Evolutionary conservation across 169 alveolate genomes (phyloP), one percentile per base, ranked within the genome.

Genomic region (Plasmodium malariae): DNA sequence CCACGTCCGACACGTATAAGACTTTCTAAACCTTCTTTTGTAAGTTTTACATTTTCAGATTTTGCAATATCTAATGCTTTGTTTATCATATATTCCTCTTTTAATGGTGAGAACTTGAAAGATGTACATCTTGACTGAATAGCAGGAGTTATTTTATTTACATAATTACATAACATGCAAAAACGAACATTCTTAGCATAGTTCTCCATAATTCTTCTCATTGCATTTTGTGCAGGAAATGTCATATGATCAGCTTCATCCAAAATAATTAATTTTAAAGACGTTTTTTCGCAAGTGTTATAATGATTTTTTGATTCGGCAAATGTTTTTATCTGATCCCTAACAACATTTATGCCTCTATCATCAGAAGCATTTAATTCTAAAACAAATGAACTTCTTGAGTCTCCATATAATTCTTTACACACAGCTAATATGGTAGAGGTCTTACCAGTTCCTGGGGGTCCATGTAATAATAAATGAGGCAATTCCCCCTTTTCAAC

Each of bases 171-270:
- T 51, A 98, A 97, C 70, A 99, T 93, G 88, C 99, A 97, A 91
- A 99, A 99, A 68, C 99, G 97, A 1, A 98, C 98, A 89, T 98
- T 97, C 54, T 95, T 94, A 26, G 99, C 97, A 92, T 98, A 98
- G 49, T 97, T 97, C 94, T 99, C 99, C 97, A 99, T 98, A 88
- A 99, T 97, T 93, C 99, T 97, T 88, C 99, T 94, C 68, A 98
- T 94, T 11, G 99, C 99, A 92, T 96, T 96, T 93, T 98, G 98
- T n/a, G 99, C 99, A 37, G 98, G 97, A 32, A 95, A 95, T 0
- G 99, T 98, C 99, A 98, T 98, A 93, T 96, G 97, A 92, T 98
- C 99, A 57, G 99, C 99, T 92, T 98, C 99, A 95, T 98, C 99
- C 54, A 98, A 92, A 59, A 98, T 97, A 36, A 98, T 97, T 80